These are phyloP conservation scores for Pilatotrama ljubarskyi DNA, from an alignment of 768 basidiomycete genomes.

Conservation along the genomic window DNA sequence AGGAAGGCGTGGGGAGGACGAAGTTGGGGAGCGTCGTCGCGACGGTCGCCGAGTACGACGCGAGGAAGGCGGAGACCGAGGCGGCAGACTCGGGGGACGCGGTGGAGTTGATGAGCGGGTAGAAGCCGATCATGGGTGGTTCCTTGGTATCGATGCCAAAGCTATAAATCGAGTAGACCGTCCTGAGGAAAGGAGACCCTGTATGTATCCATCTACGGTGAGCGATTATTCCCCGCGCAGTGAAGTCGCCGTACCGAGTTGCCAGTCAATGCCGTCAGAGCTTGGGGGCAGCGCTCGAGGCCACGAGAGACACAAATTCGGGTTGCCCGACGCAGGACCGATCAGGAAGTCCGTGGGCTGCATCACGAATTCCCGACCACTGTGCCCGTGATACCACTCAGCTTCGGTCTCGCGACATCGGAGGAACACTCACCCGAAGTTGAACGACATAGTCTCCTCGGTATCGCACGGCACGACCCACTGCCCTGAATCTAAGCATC, in stretches of 20 bases:
- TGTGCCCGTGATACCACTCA: constrained; percentile 22
- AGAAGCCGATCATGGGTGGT: constrained; percentile 77
- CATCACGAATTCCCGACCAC: constrained; percentile 55
- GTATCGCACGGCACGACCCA: constrained; percentile 79
- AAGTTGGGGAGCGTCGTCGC: constrained; percentile 73
- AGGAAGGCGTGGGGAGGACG: constrained; percentile 60
- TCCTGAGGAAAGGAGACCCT: constrained; percentile 70
- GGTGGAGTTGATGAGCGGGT: constrained; percentile 53
- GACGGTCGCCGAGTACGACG: constrained; percentile 63
- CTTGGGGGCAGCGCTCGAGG: constrained; percentile 65
- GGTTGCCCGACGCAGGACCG: constrained; percentile 63
- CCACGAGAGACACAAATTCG: constrained; percentile 73
- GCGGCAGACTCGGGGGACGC: constrained; percentile 42
- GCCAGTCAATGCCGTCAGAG: constrained; percentile 80
- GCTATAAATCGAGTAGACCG: constrained; percentile 80
- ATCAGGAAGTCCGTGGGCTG: constrained; percentile 79
- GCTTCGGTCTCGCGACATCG: no score
- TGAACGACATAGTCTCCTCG: constrained; percentile 57
- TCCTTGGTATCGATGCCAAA: constrained; percentile 76
- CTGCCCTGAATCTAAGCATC: constrained; percentile 44
- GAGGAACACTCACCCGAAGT: constrained; percentile 58
- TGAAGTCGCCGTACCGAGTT: constrained; percentile 56
- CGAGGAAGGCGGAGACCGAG: constrained; percentile 51
- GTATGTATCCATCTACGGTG: not conserved
- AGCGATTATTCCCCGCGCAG: not conserved